Conservation (phyloP, 192 early-diverging fungal species). For the Podila verticillata region DNA sequence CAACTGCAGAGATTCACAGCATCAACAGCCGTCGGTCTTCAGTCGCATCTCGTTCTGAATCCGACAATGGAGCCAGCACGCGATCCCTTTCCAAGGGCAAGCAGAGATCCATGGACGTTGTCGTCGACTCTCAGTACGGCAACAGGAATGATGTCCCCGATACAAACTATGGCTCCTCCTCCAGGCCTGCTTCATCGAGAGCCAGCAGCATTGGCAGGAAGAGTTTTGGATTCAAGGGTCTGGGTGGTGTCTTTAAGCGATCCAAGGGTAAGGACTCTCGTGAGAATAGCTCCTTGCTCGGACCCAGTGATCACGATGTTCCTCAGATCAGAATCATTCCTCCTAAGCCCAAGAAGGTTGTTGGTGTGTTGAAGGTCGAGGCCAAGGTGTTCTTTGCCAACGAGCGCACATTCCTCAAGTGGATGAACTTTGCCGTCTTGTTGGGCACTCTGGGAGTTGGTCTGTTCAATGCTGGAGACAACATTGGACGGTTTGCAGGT, state of each 20-base stretch:
- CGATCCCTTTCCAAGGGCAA: constrained; percentile 44
- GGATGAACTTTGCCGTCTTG: constrained; percentile 82
- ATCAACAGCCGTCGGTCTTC: constrained; percentile 47
- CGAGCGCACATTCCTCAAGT: constrained; percentile 85
- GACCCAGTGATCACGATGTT: constrained; percentile 18
- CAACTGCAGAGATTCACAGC: constrained; percentile 40
- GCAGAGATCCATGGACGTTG: constrained; percentile 37
- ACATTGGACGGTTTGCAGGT: constrained; percentile 73
- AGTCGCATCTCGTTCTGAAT: constrained; percentile 29
- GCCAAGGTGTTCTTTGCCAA: constrained; percentile 91
- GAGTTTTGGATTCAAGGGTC: constrained; percentile 41
- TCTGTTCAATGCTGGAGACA: constrained; percentile 80
- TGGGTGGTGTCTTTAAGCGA: constrained; percentile 38
- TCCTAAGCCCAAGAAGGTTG: constrained; percentile 57
- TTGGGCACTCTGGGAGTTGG: constrained; percentile 75
- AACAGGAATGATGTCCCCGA: constrained; percentile 3
- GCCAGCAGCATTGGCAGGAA: constrained; percentile 35
- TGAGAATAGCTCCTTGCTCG: constrained; percentile 33
- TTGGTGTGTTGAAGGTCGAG: constrained; percentile 74
- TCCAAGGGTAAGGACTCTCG: constrained; percentile 30
- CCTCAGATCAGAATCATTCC: constrained; percentile 50
- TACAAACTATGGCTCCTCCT: constrained; percentile 7
- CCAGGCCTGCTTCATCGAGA: constrained; percentile 16
- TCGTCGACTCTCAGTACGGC: constrained; percentile 40
- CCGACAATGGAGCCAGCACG: constrained; percentile 22